Conservation (phyloP, 1,139 yeast species). For the Candida albicans region DNA sequence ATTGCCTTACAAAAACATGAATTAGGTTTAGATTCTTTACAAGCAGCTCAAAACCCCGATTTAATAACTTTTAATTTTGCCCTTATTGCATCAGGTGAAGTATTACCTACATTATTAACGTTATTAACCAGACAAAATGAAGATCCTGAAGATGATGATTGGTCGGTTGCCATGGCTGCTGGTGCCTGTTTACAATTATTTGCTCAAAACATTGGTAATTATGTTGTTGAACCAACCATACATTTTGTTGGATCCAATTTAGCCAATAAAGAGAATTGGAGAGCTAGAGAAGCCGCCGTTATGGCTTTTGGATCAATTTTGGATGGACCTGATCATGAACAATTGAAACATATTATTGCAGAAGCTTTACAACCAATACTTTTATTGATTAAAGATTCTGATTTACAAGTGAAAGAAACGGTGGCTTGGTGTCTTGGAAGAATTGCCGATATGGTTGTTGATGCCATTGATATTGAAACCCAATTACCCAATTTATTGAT, state of each 20-base stretch:
- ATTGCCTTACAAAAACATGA: conserved; percentile 69
- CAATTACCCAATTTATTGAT: conserved; percentile 70
- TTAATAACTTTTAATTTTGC: conserved; percentile 72
- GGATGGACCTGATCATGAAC: conserved; percentile 87
- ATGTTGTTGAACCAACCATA: conserved; percentile 81
- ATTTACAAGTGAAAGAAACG: conserved; percentile 89
- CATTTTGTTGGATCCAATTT: conserved; percentile 80
- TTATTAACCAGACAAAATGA: conserved; percentile 87
- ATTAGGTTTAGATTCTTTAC: conserved; percentile 32
- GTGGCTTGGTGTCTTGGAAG: conserved; percentile 99
- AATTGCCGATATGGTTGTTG: conserved; percentile 84
- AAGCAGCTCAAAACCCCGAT: conserved; percentile 24
- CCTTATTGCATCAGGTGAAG: conserved; percentile 75
- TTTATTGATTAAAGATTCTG: conserved; percentile 66
- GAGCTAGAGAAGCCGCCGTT: conserved; percentile 93
- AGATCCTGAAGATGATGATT: conserved; percentile 90
- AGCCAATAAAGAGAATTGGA: conserved; percentile 58
- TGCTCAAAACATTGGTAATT: conserved; percentile 86
- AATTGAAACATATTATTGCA: conserved; percentile 63
- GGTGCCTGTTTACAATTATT: conserved; percentile 94
- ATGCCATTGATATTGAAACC: conserved; percentile 64
- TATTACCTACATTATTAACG: conserved; percentile 79
- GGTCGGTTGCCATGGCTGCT: conserved; percentile 99
- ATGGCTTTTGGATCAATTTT: conserved; percentile 98
- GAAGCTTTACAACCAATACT: conserved; percentile 85